Evolutionary conservation across 2,329 filamentous ascomycete species (phyloP).

Genomic region (Huntiella moniliformis): DNA sequence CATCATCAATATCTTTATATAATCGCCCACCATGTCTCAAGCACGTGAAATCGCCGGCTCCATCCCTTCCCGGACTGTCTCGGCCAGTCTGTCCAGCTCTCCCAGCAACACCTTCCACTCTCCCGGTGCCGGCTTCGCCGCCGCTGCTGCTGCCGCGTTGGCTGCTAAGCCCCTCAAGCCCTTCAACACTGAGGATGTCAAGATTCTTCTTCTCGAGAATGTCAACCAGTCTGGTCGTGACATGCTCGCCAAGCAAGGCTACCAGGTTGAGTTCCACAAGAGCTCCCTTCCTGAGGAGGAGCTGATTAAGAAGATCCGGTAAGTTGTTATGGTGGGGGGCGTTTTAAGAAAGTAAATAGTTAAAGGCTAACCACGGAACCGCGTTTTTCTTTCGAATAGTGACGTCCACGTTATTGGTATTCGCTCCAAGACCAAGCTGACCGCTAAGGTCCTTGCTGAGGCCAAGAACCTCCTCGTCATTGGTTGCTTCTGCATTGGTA

Average conservation of each 20-base stretch:
- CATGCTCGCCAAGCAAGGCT: constrained; percentile 69
- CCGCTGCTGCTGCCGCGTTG: constrained; percentile 20
- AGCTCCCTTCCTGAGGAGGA: constrained; percentile 78
- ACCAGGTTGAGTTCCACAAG: constrained; percentile 88
- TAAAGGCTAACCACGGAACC: not conserved
- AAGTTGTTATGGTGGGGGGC: constrained; percentile 17
- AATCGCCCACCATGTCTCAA: constrained; percentile 13
- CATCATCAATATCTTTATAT: not conserved
- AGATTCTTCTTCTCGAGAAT: constrained; percentile 88
- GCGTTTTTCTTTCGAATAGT: constrained; percentile 25
- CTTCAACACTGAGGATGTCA: constrained; percentile 89
- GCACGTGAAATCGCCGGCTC: constrained; percentile 30
- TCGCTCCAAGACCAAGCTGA: constrained; percentile 92
- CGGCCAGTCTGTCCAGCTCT: constrained; percentile 50
- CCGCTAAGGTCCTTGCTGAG: constrained; percentile 62
- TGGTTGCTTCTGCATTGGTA: constrained; percentile 97
- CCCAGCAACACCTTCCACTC: constrained; percentile 60
- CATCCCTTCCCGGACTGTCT: constrained; percentile 24
- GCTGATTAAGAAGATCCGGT: constrained; percentile 93
- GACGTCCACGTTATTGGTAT: constrained; percentile 97
- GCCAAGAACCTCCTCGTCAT: constrained; percentile 91
- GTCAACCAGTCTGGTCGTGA: constrained; percentile 80
- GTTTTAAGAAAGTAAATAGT: not conserved
- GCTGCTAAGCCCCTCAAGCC: constrained; percentile 67
- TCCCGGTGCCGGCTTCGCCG: constrained; percentile 32